Evolutionary conservation across 1,284 basidiomycete species (phyloP), one percentile per base, ranked within the genome.

Genomic region (Cerioporus squamosus): DNA sequence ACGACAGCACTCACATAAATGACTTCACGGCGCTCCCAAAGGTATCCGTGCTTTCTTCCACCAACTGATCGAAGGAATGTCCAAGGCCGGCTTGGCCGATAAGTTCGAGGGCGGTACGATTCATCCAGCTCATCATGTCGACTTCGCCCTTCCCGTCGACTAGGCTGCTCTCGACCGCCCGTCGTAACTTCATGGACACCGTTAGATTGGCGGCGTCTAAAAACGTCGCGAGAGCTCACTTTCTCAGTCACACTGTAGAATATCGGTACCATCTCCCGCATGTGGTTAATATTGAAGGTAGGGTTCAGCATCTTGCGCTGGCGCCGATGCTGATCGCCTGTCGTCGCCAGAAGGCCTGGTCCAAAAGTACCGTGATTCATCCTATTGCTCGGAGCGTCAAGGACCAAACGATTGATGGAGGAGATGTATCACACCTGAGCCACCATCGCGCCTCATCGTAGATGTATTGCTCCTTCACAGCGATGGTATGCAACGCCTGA

Each of bases 11-110:
- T 44, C 20, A 75, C 74, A 69, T 49, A 14, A 74, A 57, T 9
- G 56, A 50, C 63, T 74, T 74, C n/a, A 76, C 45, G 0, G 75
- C 61, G 17, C 67, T 59, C 4, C 65, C 66, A 44, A 68, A 72
- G 7, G 54, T 51, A 46, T 73, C 67, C 0, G 58, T 38, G 10
- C 49, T 53, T 26, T 70, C 62, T 1, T 63, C 59, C 17, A 62
- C 62, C 18, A 75, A 62, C 2, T 70, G 63, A 51, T 72, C 67
- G 59, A 77, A 77, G 3, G 74, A 72, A 59, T 76, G 72, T 3
- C 74, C 75, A 7, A 76, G 67, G 0, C 71, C 73, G 8, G 69
- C 72, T 55, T 75, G 74, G 0, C 73, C 74, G 50, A 77, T 66
- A 14, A 73, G 63, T 60, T 77, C 75, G 5, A 77, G 67, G 9